These are phyloP conservation scores for Silene vulgaris DNA, from an alignment of 179 eudicot species.

Conservation along the genomic window DNA sequence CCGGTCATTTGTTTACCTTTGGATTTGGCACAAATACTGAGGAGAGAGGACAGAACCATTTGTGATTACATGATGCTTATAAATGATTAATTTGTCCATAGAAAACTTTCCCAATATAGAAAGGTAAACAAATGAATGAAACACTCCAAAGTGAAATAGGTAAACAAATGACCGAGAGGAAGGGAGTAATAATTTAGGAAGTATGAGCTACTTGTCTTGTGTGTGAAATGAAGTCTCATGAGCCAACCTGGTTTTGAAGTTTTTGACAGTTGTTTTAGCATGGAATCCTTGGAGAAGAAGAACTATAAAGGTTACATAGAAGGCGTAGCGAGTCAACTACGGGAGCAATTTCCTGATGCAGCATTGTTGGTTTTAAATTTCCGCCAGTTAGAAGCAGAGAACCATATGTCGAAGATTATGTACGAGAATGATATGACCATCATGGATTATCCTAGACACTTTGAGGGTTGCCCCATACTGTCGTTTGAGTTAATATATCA, in stretches of 20 bases:
- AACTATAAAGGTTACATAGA: conserved; percentile 56
- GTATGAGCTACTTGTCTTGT: not conserved
- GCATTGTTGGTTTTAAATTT: conserved; percentile 72
- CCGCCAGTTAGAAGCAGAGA: conserved; percentile 38
- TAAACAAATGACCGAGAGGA: too few species aligned
- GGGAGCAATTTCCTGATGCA: conserved; percentile 56
- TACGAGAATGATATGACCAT: conserved; percentile 66
- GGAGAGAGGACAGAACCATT: too few species aligned
- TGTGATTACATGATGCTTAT: too few species aligned
- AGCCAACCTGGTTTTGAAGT: conserved; percentile 33
- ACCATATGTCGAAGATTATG: conserved; percentile 49
- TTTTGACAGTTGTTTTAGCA: conserved; percentile 70
- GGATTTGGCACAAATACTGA: too few species aligned
- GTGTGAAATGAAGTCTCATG: not conserved
- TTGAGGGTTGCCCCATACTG: conserved; percentile 74
- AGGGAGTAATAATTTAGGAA: not conserved
- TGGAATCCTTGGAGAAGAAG: conserved; percentile 48
- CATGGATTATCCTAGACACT: conserved; percentile 86
- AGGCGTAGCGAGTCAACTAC: conserved; percentile 46
- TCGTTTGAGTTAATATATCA: conserved; percentile 75
- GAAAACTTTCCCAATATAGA: too few species aligned
- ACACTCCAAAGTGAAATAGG: too few species aligned
- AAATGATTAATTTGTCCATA: too few species aligned
- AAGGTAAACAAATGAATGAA: too few species aligned
- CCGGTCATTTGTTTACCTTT: too few species aligned